Evolutionary conservation across 305 asterid species (phyloP).

Genomic region (Fraxinus nigra): DNA sequence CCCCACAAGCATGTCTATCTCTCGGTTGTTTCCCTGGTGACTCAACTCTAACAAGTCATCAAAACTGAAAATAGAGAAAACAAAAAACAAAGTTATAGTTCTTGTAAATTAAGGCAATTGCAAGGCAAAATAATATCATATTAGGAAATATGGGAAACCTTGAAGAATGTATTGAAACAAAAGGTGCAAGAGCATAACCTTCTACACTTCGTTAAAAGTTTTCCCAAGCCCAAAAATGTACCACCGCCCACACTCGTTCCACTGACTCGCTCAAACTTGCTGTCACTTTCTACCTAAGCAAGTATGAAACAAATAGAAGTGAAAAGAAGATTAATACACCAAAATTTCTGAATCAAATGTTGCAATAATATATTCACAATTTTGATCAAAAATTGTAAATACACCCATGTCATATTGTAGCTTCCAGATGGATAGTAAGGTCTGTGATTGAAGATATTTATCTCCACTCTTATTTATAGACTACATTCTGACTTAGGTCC

Average conservation of each 20-base stretch:
- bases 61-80: constrained; percentile 51
- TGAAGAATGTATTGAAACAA: constrained; percentile 11
- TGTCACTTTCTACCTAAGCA: constrained; percentile 82
- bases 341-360: not conserved
- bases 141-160: not conserved
- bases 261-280: constrained; percentile 78
- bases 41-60: constrained; percentile 90
- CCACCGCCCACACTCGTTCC: constrained; percentile 99
- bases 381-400: not conserved
- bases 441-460: not conserved
- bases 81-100: constrained; percentile 6
- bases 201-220: constrained; percentile 83
- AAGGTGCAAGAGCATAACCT: constrained; percentile 48
- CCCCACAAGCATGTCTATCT: constrained; percentile 95
- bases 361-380: not conserved
- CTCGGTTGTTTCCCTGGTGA: constrained; percentile 76
- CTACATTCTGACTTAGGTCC: not conserved
- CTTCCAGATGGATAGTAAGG: not conserved
- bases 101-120: constrained; percentile 15
- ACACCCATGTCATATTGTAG: not conserved
- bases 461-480: not conserved
- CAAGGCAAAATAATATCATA: constrained; percentile 11
- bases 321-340: not conserved
- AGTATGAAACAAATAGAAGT: constrained; percentile 12
- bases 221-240: constrained; percentile 96